Conservation (phyloP, 805 yeast species). For the Metschnikowia hibisci region DNA sequence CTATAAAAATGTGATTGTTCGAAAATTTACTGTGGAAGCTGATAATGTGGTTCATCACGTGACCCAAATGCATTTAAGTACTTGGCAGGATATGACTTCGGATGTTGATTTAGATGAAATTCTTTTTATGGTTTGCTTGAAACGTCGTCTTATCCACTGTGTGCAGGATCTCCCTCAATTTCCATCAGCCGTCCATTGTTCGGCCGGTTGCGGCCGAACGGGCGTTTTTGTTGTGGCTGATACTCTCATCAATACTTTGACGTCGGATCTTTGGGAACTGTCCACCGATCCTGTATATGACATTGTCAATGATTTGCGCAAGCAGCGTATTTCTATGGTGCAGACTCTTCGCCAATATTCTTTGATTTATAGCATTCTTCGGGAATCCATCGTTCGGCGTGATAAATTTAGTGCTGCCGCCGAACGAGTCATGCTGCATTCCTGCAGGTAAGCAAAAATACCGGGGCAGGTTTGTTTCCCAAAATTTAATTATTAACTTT, state of each 20-base stretch:
- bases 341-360: slow-evolving; percentile 54
- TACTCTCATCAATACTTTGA: slow-evolving; percentile 41
- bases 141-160: slow-evolving; percentile 17
- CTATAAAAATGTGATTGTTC: slow-evolving; percentile 13
- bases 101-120: slow-evolving; percentile 55
- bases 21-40: slow-evolving; percentile 16
- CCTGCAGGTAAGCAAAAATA: too few relatives aligned
- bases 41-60: slow-evolving; percentile 38
- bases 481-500: too few relatives aligned
- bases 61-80: slow-evolving; percentile 68
- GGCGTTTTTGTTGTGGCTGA: slow-evolving; percentile 75
- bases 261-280: slow-evolving; percentile 11
- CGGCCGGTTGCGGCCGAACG: slow-evolving; percentile 96
- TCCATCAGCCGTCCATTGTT: slow-evolving; percentile 64
- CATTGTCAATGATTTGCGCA: slow-evolving; percentile 45
- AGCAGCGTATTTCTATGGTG: slow-evolving; percentile 56
- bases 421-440: neutral
- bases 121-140: slow-evolving; percentile 40
- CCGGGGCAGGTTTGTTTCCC: too few relatives aligned
- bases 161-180: slow-evolving; percentile 6
- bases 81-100: slow-evolving; percentile 84
- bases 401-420: neutral
- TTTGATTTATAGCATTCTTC: slow-evolving; percentile 42
- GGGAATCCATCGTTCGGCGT: neutral
- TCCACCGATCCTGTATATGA: slow-evolving; percentile 41